These are phyloP conservation scores for Aspergillus bombycis DNA, from an alignment of 2,329 filamentous ascomycete species.

Conservation along the genomic window DNA sequence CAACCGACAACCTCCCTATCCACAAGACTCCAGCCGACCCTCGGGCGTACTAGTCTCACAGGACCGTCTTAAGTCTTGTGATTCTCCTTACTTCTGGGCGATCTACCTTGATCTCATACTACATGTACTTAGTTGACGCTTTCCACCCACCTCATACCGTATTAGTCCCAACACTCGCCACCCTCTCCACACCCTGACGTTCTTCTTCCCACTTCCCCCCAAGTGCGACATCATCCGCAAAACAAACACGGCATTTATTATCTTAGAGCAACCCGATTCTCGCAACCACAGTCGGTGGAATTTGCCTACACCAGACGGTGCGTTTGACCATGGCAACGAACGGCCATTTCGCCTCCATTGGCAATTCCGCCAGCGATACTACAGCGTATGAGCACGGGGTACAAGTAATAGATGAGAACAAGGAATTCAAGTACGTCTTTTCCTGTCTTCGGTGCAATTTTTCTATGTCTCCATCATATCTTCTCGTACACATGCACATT, in stretches of 20 bases:
- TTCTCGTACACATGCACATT: not conserved
- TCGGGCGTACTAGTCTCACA: constrained; percentile 12
- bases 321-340: constrained; percentile 44
- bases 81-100: constrained; percentile 2
- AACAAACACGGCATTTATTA: not conserved
- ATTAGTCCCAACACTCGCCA: constrained; percentile 8
- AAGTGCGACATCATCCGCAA: constrained; percentile 1
- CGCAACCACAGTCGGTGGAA: not conserved
- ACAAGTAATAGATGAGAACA: constrained; percentile 95
- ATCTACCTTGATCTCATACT: not conserved
- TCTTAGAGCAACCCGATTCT: not conserved
- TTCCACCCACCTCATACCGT: not conserved
- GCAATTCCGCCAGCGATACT: constrained; percentile 40
- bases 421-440: constrained; percentile 84
- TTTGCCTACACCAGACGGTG: constrained; percentile 3
- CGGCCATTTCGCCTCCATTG: constrained; percentile 50
- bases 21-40: constrained; percentile 19
- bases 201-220: constrained; percentile 10
- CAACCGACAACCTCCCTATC: constrained; percentile 16
- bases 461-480: not conserved
- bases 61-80: constrained; percentile 14
- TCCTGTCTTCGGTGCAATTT: not conserved
- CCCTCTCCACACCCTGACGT: constrained; percentile 21
- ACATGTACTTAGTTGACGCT: constrained; percentile 3
- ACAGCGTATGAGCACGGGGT: constrained; percentile 81